Percentiles rank a stretch among this genome's conserved stretches.
Conservation (phyloP, 2,329 filamentous ascomycete species). For the Aspergillaceae sp. region DNA sequence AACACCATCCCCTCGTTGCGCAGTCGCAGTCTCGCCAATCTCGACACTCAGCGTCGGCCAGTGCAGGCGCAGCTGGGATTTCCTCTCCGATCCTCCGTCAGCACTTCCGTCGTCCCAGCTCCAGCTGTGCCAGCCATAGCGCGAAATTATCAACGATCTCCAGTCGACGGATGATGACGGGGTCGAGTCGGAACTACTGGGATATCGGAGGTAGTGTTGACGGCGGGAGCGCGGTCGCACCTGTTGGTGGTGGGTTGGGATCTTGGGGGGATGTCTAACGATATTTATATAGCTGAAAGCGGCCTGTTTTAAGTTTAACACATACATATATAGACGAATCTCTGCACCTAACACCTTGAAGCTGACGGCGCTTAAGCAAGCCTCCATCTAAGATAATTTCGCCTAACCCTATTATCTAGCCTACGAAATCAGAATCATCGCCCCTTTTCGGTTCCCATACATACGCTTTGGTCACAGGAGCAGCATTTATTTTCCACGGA, state of each 20-base stretch:
- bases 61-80: constrained; percentile 12
- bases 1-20: constrained; percentile 79
- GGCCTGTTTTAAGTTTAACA: no score
- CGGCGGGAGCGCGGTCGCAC: constrained; percentile 63
- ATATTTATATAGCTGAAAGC: not conserved
- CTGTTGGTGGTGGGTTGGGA: constrained; percentile 61
- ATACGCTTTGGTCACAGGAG: no score
- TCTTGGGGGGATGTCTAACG: constrained; percentile 59
- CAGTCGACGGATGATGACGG: constrained; percentile 46
- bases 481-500: no score
- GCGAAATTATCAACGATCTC: constrained; percentile 66
- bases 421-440: no score
- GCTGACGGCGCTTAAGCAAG: no score
- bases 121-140: constrained; percentile 82
- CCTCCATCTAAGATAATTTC: no score
- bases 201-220: constrained; percentile 75
- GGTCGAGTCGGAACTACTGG: constrained; percentile 81
- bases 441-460: no score
- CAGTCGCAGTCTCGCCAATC: constrained; percentile 39
- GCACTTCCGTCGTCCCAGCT: constrained; percentile 42
- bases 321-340: no score
- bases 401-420: no score
- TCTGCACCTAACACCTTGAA: no score
- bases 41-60: constrained; percentile 25
- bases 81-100: constrained; percentile 31